A percentile compares a stretch with the other conserved stretches of the same genome.
These are phyloP conservation scores for Graphium sp. DNA, from an alignment of 2,329 filamentous ascomycete genomes.

Conservation along the genomic window DNA sequence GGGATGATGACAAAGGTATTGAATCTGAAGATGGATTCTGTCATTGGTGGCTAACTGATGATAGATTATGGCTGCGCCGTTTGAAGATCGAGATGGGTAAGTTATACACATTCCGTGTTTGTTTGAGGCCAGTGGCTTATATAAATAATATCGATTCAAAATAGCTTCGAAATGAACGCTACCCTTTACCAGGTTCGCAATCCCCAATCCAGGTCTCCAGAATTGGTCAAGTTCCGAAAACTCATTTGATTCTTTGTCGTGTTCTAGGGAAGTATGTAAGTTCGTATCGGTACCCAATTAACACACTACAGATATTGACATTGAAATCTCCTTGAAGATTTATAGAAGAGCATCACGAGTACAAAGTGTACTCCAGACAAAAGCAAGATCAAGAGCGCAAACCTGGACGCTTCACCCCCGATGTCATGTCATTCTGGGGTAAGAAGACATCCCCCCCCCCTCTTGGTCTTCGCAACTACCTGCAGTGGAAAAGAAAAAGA, in stretches of 20 bases:
- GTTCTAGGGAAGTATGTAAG: no score
- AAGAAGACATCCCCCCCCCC: conserved; percentile 6
- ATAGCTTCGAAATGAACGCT: conserved; percentile 88
- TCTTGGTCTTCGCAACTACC: neutral
- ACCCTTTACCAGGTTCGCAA: conserved; percentile 66
- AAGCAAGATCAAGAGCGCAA: conserved; percentile 30
- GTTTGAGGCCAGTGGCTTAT: neutral
- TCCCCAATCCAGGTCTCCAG: no score
- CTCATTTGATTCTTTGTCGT: no score
- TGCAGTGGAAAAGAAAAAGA: neutral
- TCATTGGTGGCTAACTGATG: conserved; percentile 4
- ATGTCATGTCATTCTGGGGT: conserved; percentile 92
- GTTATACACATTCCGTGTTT: conserved; percentile 8
- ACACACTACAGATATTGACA: no score
- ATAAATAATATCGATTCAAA: no score
- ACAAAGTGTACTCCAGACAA: conserved; percentile 46
- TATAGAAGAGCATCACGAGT: conserved; percentile 77
- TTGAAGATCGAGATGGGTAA: conserved; percentile 65
- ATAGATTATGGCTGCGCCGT: conserved; percentile 74
- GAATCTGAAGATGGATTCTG: neutral
- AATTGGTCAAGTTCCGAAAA: no score
- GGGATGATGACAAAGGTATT: conserved; percentile 95
- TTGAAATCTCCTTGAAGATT: conserved; percentile 57
- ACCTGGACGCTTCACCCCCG: conserved; percentile 35
- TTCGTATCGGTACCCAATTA: no score